Conservation (phyloP, 2,329 filamentous ascomycete genomes). For the Paecilomyces sp. region DNA sequence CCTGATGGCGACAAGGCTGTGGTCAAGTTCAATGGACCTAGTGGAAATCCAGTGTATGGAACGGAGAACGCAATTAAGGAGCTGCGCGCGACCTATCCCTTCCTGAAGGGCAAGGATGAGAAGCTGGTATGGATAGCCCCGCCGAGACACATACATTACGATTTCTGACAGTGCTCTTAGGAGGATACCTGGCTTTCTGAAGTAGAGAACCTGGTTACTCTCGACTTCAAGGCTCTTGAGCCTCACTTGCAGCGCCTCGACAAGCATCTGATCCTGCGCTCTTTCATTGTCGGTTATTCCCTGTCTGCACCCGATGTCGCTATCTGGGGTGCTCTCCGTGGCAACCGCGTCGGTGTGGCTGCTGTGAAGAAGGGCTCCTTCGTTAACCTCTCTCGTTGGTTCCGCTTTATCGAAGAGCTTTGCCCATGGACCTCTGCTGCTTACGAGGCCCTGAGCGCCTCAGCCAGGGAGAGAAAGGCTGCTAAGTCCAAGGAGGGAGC, state of each 20-base stretch:
- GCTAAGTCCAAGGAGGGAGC: constrained; percentile 68
- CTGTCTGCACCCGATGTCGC: constrained; percentile 71
- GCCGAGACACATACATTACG: not conserved
- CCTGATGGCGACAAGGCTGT: constrained; percentile 26
- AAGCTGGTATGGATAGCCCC: constrained; percentile 26
- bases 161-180: constrained; percentile 9
- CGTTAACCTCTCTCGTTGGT: constrained; percentile 78
- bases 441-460: constrained; percentile 62
- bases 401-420: constrained; percentile 71
- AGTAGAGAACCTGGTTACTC: constrained; percentile 44
- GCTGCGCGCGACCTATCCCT: constrained; percentile 27
- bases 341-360: constrained; percentile 75
- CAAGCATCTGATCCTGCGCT: constrained; percentile 78
- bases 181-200: constrained; percentile 52
- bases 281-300: constrained; percentile 75
- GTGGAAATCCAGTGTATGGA: constrained; percentile 22
- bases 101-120: constrained; percentile 28
- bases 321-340: constrained; percentile 75
- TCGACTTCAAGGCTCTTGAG: constrained; percentile 79
- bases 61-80: constrained; percentile 24
- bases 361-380: constrained; percentile 73
- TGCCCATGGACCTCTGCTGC: constrained; percentile 69
- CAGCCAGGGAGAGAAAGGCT: constrained; percentile 61
- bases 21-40: constrained; percentile 23
- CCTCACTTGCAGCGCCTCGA: constrained; percentile 69